Conservation (phyloP, 805 yeast genomes). For the Brettanomyces anomalus region DNA sequence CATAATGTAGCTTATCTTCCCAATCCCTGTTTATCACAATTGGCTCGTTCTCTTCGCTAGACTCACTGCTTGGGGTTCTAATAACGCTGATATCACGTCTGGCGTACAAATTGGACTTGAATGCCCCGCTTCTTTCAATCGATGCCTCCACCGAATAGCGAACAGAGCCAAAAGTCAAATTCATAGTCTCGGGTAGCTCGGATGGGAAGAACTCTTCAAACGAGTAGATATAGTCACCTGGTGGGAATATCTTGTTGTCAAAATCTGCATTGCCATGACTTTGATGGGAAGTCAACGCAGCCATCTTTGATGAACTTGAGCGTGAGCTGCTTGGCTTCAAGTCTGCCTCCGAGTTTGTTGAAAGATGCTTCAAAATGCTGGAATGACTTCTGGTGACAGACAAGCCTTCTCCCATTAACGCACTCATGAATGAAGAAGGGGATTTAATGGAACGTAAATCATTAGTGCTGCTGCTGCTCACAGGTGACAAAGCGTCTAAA, state of each 20-base stretch:
- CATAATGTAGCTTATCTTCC: slow-evolving; percentile 89
- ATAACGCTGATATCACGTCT: slow-evolving; percentile 56
- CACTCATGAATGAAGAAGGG: slow-evolving; percentile 20
- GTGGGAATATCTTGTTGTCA: slow-evolving; percentile 41
- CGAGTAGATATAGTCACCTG: slow-evolving; percentile 89
- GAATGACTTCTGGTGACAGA: slow-evolving; percentile 4
- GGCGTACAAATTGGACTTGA: slow-evolving; percentile 67
- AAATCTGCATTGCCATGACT: slow-evolving; percentile 7
- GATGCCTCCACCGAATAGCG: slow-evolving; percentile 59
- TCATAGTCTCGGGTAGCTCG: slow-evolving; percentile 70
- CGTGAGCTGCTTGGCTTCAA: background rate
- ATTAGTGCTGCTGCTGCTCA: slow-evolving; percentile 14
- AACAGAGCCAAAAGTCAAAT: slow-evolving; percentile 76
- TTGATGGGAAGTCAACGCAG: background rate
- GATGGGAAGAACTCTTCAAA: slow-evolving; percentile 86
- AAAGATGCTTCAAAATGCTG: background rate
- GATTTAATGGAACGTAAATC: slow-evolving; percentile 17
- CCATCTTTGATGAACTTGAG: background rate
- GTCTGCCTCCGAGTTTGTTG: background rate
- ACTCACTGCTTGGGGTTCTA: slow-evolving; percentile 67
- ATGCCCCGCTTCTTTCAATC: slow-evolving; percentile 74
- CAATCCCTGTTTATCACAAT: slow-evolving; percentile 84
- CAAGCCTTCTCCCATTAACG: slow-evolving; percentile 20
- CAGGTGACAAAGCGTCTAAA: slow-evolving; percentile 26
- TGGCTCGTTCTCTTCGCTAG: slow-evolving; percentile 87